Evolutionary conservation across 257 asterid genomes (phyloP), one percentile per base, ranked within the genome.

Genomic region (Misopates orontium): DNA sequence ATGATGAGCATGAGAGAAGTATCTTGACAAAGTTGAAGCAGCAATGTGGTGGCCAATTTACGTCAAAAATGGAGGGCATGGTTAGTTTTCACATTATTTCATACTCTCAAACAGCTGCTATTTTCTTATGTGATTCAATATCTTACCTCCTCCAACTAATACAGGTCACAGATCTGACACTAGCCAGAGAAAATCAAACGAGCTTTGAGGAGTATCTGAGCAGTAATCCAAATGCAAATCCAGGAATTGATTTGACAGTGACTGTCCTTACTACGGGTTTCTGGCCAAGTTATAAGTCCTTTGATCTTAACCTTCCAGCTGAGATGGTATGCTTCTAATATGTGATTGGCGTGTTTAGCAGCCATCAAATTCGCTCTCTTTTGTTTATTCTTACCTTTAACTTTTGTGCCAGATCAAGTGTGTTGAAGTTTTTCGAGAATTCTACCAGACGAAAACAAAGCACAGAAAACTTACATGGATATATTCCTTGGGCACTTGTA

Each of bases 11-110:
- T 67, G 99, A 90, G 76, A 93, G 98, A 78, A 87, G 97, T 76
- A 89, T 93, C 62, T 69, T 93, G 25, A 93, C 98, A 56, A 93
- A 93, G 78, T 70, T 93, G 85, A 93, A 93, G 84, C 99, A 93
- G 79, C 99, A 93, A 81, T 93, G 97, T 69, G 99, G 99, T 68
- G 97, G 96, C n/a, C 97, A 93, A 69, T 93, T 93, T 79, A 90
- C 99, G 9, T 93, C 99, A 50, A 93, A 93, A 83, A 93, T 90
- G 99, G 97, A 93, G 83, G 97, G 98, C 64, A 93, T 93, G 98
- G 98, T 92, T 21, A 71, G 90, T 71, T 70, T 36, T 73, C 68
- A 22, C 23, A 56, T 69, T 56, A 48, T 49, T 39, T 17, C 36
- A 4, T 49, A 17, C 61, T 60, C 25, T 4, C 41, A 32, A 56